Percentiles rank a stretch among this genome's conserved stretches.
Conservation (phyloP, 2,329 filamentous ascomycete genomes). For the Ophiobolus disseminans region DNA sequence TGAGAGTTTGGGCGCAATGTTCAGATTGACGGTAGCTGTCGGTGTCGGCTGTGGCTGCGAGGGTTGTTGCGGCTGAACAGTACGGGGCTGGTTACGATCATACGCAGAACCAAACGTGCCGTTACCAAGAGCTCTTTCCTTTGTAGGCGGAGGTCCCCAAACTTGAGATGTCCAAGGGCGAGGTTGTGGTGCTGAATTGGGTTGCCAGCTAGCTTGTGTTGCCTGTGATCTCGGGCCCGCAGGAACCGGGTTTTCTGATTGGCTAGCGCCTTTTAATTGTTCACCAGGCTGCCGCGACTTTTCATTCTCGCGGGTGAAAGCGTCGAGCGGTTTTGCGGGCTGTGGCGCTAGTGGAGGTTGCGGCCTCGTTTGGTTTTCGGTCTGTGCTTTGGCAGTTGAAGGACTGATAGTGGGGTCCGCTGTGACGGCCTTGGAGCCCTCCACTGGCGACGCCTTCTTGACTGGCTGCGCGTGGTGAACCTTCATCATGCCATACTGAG, state of each 20-base stretch:
- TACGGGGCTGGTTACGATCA: slow-evolving; percentile 56
- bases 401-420: slow-evolving; percentile 21
- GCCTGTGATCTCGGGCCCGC: slow-evolving; percentile 35
- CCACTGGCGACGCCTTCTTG: slow-evolving; percentile 35
- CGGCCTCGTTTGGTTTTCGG: slow-evolving; percentile 27
- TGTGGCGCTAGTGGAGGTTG: slow-evolving; percentile 26
- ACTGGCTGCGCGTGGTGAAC: slow-evolving; percentile 64
- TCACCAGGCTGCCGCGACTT: slow-evolving; percentile 21
- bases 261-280: slow-evolving; percentile 22
- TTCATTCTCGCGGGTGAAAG: slow-evolving; percentile 28
- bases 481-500: slow-evolving; percentile 69
- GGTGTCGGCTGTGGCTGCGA: slow-evolving; percentile 33
- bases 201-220: slow-evolving; percentile 34
- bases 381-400: slow-evolving; percentile 30
- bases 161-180: slow-evolving; percentile 61
- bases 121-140: slow-evolving; percentile 75
- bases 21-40: slow-evolving; percentile 32
- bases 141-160: slow-evolving; percentile 74
- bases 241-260: slow-evolving; percentile 24
- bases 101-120: slow-evolving; percentile 75
- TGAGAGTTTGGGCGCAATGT: slow-evolving; percentile 24
- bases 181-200: slow-evolving; percentile 32
- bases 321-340: slow-evolving; percentile 24
- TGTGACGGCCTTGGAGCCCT: slow-evolving; percentile 21
- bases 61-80: slow-evolving; percentile 35